Evolutionary conservation across 2,329 filamentous ascomycete genomes (phyloP), one percentile per base, ranked within the genome.

Genomic region (Neurospora sp.): DNA sequence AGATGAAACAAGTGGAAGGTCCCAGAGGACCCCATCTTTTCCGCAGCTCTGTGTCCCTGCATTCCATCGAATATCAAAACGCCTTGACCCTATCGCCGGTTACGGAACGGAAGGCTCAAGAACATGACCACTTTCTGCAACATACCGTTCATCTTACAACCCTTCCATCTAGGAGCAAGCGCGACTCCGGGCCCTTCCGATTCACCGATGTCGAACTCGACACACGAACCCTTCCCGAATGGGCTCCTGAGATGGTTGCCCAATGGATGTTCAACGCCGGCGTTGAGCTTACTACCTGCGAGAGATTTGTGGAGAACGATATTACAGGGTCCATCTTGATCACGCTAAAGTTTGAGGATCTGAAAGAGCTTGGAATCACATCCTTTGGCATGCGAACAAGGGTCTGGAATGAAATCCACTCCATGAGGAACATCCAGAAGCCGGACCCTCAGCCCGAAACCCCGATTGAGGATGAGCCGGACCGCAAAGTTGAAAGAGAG

Each of bases 221-320:
- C 74, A 82, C 86, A 39, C 80, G 82, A 33, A 83, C 86, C 67
- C 84, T 95, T 71, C 83, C 86, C 17, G 82, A 83, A 65, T 96
- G 91, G 92, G 86, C 87, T 15, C 89, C 92, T 3, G 86, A 89
- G 77, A 90, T 93, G 81, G 92, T 96, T 62, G 91, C 91, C 69
- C 89, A 92, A 77, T 96, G 92, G 87, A 96, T 97, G 93, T 87
- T 90, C 76, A 88, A 92, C 78, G 88, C 89, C 65, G 93, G 92
- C 74, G 89, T 97, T 77, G 94, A 97, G 78, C 82, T 88, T 68
- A 82, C 85, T 6, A 85, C 95, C 67, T 90, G 96, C 11, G 90
- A 96, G 76, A 92, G 91, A 75, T 97, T 99, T 76, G 86, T 94
- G 72, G 87, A 91, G 76, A 96, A 99, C 79, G 95, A 99, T 77